These are phyloP conservation scores for Boletus insuetus DNA, from an alignment of 768 basidiomycete species.

Conservation along the genomic window DNA sequence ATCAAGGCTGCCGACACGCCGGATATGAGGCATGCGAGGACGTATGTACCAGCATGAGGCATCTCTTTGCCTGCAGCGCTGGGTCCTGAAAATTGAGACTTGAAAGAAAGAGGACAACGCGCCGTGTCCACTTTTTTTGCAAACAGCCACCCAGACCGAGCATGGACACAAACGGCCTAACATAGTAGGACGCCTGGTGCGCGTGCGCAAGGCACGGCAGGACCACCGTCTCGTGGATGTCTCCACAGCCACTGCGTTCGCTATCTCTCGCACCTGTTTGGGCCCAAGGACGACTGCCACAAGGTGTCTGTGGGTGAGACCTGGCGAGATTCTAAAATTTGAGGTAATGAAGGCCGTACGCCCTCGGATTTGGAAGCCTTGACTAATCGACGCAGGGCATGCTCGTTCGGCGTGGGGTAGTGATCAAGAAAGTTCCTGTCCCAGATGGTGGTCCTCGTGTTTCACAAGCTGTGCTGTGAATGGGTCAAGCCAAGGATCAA, in stretches of 20 bases:
- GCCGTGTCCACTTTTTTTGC: background rate
- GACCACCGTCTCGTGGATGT: constrained; percentile 11
- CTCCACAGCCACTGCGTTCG: constrained; percentile 1
- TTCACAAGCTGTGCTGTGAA: background rate
- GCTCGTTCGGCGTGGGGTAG: constrained; percentile 15
- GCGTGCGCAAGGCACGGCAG: constrained; percentile 19
- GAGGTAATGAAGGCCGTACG: constrained; percentile 23
- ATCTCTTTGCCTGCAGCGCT: constrained; percentile 18
- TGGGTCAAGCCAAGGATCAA: no score
- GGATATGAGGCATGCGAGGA: constrained; percentile 22
- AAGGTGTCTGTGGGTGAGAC: constrained; percentile 9
- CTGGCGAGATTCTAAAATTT: background rate
- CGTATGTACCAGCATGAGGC: constrained; percentile 12
- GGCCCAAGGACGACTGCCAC: constrained; percentile 9
- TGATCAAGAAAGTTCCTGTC: background rate
- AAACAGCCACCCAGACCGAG: constrained; percentile 18
- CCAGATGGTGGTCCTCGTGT: background rate
- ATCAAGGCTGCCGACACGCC: constrained; percentile 19
- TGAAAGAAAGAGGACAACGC: constrained; percentile 9
- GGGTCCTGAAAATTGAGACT: background rate
- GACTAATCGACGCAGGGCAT: constrained; percentile 4
- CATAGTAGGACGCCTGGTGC: constrained; percentile 18
- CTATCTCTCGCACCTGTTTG: constrained; percentile 1
- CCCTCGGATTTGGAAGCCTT: constrained; percentile 9
- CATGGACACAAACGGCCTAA: constrained; percentile 20